phyloP scores from a whole-genome alignment of 345 rosid species.

The Acer yangbiense region DNA sequence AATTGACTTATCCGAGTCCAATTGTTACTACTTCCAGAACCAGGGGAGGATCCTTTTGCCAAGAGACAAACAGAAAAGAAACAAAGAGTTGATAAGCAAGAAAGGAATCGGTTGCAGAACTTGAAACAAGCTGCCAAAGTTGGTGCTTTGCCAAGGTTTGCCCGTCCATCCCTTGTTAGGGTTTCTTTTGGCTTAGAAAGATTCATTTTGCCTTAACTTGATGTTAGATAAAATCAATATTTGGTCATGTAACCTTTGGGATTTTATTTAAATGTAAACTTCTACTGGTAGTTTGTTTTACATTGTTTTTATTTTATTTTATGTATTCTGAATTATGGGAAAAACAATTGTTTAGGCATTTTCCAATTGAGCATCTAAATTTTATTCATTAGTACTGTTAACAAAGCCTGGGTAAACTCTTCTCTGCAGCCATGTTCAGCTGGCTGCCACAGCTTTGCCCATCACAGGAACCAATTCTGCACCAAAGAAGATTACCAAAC shows the following conservation, averaged over 20 bases:
- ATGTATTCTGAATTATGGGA: not conserved
- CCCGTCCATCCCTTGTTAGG: not conserved
- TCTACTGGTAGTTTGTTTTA: not conserved
- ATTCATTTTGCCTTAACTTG: not conserved
- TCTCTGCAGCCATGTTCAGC: slow-evolving; percentile 76
- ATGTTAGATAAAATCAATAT: not conserved
- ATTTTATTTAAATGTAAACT: not conserved
- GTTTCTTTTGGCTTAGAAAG: not conserved
- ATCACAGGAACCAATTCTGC: slow-evolving; percentile 76
- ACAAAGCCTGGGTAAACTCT: slow-evolving; percentile 6
- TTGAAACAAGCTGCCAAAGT: slow-evolving; percentile 74
- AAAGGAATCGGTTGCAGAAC: slow-evolving; percentile 67
- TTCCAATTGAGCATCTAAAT: not conserved
- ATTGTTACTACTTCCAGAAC: slow-evolving; percentile 47
- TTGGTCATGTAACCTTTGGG: not conserved
- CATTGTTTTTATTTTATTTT: not conserved
- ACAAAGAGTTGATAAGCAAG: slow-evolving; percentile 76
- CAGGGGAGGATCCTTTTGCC: slow-evolving; percentile 88
- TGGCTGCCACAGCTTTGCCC: slow-evolving; percentile 86
- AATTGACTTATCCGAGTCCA: not conserved
- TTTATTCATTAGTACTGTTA: not conserved
- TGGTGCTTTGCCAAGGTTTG: slow-evolving; percentile 89
- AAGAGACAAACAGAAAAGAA: slow-evolving; percentile 75
- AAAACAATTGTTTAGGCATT: not conserved
- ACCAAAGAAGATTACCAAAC: slow-evolving; percentile 65